Conservation (phyloP, 805 yeast genomes). For the Spathaspora sp. region DNA sequence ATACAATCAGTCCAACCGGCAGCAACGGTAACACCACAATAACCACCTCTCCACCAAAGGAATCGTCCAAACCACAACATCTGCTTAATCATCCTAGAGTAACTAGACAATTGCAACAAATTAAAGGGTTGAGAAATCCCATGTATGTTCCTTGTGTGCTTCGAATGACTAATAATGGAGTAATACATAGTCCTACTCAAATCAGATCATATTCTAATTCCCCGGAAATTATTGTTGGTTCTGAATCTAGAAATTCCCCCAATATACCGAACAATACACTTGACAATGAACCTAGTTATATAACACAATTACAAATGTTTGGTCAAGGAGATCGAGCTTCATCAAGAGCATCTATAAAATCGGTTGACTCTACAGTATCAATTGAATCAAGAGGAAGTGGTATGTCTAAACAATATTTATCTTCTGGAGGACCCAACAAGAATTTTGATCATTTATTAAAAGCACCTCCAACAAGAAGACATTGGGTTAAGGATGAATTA, state of each 20-base stretch:
- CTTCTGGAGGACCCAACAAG: not conserved
- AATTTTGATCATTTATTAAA: conserved; percentile 24
- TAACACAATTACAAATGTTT: conserved; percentile 2
- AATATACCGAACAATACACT: not conserved
- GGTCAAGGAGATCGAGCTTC: conserved; percentile 9
- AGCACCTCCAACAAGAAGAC: conserved; percentile 52
- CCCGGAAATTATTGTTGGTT: conserved; percentile 2
- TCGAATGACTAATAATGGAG: conserved; percentile 31
- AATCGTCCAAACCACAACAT: conserved; percentile 2
- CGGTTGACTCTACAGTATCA: conserved; percentile 29
- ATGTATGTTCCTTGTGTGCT: conserved; percentile 89
- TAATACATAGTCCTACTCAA: conserved; percentile 5
- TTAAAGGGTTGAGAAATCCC: conserved; percentile 80
- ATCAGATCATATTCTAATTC: conserved; percentile 8
- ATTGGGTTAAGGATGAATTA: conserved; percentile 72
- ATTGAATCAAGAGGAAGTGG: conserved; percentile 17
- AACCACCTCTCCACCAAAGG: conserved; percentile 2
- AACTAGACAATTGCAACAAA: conserved; percentile 52
- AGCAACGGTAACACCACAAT: conserved; percentile 1
- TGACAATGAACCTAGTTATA: not conserved
- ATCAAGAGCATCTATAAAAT: conserved; percentile 15
- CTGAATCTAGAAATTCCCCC: not conserved
- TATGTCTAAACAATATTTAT: conserved; percentile 6
- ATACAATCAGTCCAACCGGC: not conserved
- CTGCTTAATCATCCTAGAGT: conserved; percentile 15